These are phyloP conservation scores for Polyplosphaeria fusca DNA, from an alignment of 495 filamentous ascomycete genomes.

Conservation along the genomic window DNA sequence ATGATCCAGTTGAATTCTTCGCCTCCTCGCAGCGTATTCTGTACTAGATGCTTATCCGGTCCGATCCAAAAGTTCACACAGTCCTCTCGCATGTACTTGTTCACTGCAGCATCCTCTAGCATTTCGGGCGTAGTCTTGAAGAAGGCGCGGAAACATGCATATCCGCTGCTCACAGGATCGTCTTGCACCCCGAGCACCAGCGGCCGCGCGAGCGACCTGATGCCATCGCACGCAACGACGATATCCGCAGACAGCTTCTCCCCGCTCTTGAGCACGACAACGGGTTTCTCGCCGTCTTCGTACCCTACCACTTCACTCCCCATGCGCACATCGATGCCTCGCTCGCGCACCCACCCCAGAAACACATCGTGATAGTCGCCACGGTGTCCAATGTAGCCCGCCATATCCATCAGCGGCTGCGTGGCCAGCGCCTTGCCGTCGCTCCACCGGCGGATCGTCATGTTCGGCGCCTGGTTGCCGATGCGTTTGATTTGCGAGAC, in stretches of 20 bases:
- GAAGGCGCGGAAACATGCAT: conserved; percentile 44
- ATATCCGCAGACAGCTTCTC: conserved; percentile 53
- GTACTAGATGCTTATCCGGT: conserved; percentile 41
- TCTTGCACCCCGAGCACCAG: conserved; percentile 61
- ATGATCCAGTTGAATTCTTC: conserved; percentile 68
- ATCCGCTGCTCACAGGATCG: conserved; percentile 56
- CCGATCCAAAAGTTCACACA: conserved; percentile 39
- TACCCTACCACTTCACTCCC: conserved; percentile 48
- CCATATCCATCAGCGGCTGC: conserved; percentile 58
- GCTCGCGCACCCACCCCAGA: conserved; percentile 47
- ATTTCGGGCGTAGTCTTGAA: conserved; percentile 21
- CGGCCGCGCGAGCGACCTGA: conserved; percentile 56
- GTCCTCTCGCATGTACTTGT: conserved; percentile 32
- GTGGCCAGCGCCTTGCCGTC: conserved; percentile 52
- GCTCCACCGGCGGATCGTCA: conserved; percentile 46
- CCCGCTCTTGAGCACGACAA: conserved; percentile 48
- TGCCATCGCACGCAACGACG: conserved; percentile 62
- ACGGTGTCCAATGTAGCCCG: conserved; percentile 57
- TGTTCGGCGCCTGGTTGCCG: conserved; percentile 53
- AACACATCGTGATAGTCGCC: conserved; percentile 62
- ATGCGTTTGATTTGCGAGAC: conserved; percentile 45
- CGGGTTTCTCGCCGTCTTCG: conserved; percentile 44
- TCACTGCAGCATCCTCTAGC: conserved; percentile 41
- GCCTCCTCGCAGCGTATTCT: conserved; percentile 58
- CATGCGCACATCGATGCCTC: conserved; percentile 51